phyloP scores from a whole-genome alignment of 768 basidiomycete species.

The Agrocybe pediades region DNA sequence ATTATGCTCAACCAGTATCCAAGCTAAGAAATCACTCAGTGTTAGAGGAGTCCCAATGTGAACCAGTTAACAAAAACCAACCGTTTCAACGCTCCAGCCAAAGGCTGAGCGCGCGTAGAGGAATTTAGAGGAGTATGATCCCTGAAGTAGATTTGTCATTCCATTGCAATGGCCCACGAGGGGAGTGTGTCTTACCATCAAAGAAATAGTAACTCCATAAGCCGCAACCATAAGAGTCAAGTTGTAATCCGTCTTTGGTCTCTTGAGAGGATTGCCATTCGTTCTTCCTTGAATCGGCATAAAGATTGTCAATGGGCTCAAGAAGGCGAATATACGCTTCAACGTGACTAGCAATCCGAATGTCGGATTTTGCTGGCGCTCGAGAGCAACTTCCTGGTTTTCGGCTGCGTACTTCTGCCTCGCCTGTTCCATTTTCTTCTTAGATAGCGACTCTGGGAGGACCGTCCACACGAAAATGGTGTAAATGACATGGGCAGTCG shows the following conservation, averaged over 20 bases:
- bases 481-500: constrained; percentile 50
- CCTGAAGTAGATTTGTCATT: constrained; percentile 36
- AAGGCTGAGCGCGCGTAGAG: constrained; percentile 67
- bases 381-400: constrained; percentile 18
- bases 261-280: constrained; percentile 39
- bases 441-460: constrained; percentile 78
- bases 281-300: constrained; percentile 39
- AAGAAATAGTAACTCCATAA: constrained; percentile 48
- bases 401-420: constrained; percentile 36
- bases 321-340: constrained; percentile 56
- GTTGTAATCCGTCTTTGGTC: constrained; percentile 60
- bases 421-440: constrained; percentile 44
- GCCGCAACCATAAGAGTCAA: constrained; percentile 55
- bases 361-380: constrained; percentile 15
- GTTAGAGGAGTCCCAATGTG: too few relatives aligned
- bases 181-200: constrained; percentile 42
- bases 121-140: constrained; percentile 56
- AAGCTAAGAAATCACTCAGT: constrained; percentile 41
- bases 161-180: neutral
- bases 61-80: constrained; percentile 24
- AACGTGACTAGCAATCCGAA: constrained; percentile 37
- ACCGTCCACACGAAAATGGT: constrained; percentile 53
- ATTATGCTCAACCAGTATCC: constrained; percentile 70
- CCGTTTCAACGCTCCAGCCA: constrained; percentile 67
- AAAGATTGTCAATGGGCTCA: constrained; percentile 73